Evolutionary conservation across 2,329 filamentous ascomycete species (phyloP), one percentile per base, ranked within the genome.

Genomic region (Ceratocystis diversiconidia): DNA sequence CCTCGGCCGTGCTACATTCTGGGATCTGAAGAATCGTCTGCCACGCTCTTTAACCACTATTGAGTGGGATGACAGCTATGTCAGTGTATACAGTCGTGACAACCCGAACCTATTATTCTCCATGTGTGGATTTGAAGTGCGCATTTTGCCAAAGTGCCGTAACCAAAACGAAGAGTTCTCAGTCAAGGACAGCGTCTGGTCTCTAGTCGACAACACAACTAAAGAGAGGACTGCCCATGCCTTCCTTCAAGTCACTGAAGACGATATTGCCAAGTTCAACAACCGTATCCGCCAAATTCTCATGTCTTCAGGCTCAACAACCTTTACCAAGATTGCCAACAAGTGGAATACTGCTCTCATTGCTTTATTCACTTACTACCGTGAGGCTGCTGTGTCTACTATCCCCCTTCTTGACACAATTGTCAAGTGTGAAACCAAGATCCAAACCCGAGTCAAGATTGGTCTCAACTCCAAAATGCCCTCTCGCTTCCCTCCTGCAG

Each of bases 331-430:
- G 82, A 99, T 99, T 72, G 94, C 95, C 60, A 99, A 99, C 78
- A 99, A 99, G 78, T 99, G 95, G 94, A 99, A 99, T 76, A 99
- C 94, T 0, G 94, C 90, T 1, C 77, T 99, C 70, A 99, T 99
- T 72, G 92, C 94, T 0, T 82, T 99, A 30, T 99, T 99, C 77
- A 97, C 94, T 0, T 99, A 99, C 76, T 99, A 99, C 74, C 90
- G 94, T 74, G 94, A 99, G 74, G 94, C 94, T 61, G 94, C 94
- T 17, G 92, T 97, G 1, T 96, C 92, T 0, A 99, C 95, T 0
- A 90, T 97, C 68, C 89, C 90, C 68, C 80, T 99, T 3, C 82
- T 99, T 2, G 94, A 99, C 73, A 96, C 92, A 0, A 99, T 99
- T 71, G 94, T 99, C 74, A 99, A 99, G 77, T 99, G 94, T 71